A percentile compares a stretch with the other conserved stretches of the same genome.
Evolutionary conservation across 192 early-diverging fungal species (phyloP).

Genomic region (Coemansia biformis): DNA sequence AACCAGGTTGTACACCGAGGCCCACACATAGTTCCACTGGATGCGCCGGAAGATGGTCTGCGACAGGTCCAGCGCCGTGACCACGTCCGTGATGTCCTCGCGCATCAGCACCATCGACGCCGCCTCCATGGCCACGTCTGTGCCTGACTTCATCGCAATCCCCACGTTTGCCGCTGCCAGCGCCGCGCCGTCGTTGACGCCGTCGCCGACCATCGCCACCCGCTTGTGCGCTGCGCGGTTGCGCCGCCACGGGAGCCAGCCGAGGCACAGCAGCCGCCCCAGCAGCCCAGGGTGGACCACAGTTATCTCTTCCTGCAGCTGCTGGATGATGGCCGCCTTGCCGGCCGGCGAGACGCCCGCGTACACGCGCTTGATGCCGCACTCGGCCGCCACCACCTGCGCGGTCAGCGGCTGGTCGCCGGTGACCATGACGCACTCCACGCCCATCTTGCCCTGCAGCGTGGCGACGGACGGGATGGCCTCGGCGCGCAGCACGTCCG

Average conservation of each 20-base stretch:
- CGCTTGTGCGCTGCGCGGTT: constrained; percentile 14
- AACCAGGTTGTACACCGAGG: constrained; percentile 81
- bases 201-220: constrained; percentile 93
- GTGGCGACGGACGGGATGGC: constrained; percentile 62
- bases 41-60: constrained; percentile 81
- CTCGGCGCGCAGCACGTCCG: constrained; percentile 81
- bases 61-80: constrained; percentile 78
- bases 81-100: constrained; percentile 78
- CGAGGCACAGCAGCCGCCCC: constrained; percentile 1
- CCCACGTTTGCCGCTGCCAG: constrained; percentile 81
- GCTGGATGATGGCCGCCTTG: constrained; percentile 72
- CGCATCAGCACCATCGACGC: constrained; percentile 91
- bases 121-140: constrained; percentile 94
- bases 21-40: constrained; percentile 83
- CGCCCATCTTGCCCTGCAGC: constrained; percentile 62
- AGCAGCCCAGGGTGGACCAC: constrained; percentile 6
- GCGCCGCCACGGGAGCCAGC: constrained; percentile 3
- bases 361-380: constrained; percentile 80
- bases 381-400: constrained; percentile 69
- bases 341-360: constrained; percentile 87
- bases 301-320: constrained; percentile 57
- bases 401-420: constrained; percentile 89
- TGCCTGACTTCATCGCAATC: constrained; percentile 82
- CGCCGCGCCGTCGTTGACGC: constrained; percentile 92
- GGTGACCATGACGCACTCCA: constrained; percentile 84